phyloP scores from a whole-genome alignment of 2,329 filamentous ascomycete genomes.

The Plectosphaerella cucumerina region DNA sequence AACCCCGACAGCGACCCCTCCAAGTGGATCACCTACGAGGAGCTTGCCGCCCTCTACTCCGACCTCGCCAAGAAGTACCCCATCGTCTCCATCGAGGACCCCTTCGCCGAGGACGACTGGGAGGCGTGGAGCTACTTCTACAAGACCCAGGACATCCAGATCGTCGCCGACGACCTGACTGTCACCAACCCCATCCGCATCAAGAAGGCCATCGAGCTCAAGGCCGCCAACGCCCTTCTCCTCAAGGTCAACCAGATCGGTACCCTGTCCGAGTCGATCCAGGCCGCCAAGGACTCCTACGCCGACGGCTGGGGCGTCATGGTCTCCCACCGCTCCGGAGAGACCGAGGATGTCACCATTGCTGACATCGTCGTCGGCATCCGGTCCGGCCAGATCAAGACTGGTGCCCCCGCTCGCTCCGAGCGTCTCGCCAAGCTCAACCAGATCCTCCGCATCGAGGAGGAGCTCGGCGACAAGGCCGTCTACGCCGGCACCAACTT shows the following conservation, averaged over 20 bases:
- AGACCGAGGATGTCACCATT: slow-evolving; percentile 99
- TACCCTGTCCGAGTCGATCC: slow-evolving; percentile 97
- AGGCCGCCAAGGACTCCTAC: slow-evolving; percentile 98
- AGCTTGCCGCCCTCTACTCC: slow-evolving; percentile 90
- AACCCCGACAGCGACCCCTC: slow-evolving; percentile 92
- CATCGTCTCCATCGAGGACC: slow-evolving; percentile 98
- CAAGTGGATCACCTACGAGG: slow-evolving; percentile 99
- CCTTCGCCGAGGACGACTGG: slow-evolving; percentile 99
- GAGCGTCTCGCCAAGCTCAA: slow-evolving; percentile 99
- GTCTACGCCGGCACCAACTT: slow-evolving; percentile 91
- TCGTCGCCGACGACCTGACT: slow-evolving; percentile 97
- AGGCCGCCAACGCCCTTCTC: slow-evolving; percentile 96
- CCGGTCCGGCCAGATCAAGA: slow-evolving; percentile 97
- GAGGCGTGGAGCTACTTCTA: slow-evolving; percentile 99
- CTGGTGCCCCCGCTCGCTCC: slow-evolving; percentile 89
- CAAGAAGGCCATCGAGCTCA: slow-evolving; percentile 99
- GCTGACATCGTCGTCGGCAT: slow-evolving; percentile 97
- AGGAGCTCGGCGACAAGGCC: slow-evolving; percentile 91
- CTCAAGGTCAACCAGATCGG: slow-evolving; percentile 99
- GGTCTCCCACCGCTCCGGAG: slow-evolving; percentile 98
- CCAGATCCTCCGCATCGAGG: slow-evolving; percentile 99
- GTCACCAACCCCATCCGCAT: slow-evolving; percentile 99
- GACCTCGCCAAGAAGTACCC: slow-evolving; percentile 90
- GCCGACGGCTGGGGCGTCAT: slow-evolving; percentile 97
- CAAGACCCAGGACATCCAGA: slow-evolving; percentile 98